A percentile compares a stretch with the other conserved stretches of the same genome.
phyloP scores from a whole-genome alignment of 306 rosid genomes.

The Rosa lucieae region DNA sequence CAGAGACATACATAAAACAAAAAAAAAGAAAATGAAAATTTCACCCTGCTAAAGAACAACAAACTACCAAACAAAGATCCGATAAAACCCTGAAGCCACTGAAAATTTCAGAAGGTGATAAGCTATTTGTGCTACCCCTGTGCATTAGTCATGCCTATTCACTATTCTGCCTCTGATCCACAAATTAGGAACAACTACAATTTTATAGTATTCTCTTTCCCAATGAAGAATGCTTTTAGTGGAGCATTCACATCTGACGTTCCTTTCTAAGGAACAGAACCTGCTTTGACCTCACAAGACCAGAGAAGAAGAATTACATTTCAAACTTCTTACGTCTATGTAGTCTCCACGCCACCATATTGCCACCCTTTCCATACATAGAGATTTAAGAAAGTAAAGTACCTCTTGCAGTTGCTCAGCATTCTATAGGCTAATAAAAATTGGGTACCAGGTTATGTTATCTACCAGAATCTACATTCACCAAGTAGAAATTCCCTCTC shows the following conservation, averaged over 20 bases:
- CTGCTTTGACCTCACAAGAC: background rate
- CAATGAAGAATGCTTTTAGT: background rate
- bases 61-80: background rate
- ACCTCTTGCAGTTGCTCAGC: too few relatives aligned
- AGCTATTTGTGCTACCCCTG: background rate
- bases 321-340: background rate
- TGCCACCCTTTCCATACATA: background rate
- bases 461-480: background rate
- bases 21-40: too few relatives aligned
- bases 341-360: background rate
- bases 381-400: background rate
- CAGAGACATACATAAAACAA: background rate
- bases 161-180: background rate
- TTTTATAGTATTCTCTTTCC: background rate
- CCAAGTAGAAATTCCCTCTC: too few relatives aligned
- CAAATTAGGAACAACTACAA: background rate
- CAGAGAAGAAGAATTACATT: background rate
- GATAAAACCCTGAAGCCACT: slow-evolving; percentile 2
- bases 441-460: too few relatives aligned
- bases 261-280: background rate
- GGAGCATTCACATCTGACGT: background rate
- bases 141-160: background rate
- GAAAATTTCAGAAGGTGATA: slow-evolving; percentile 2
- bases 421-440: too few relatives aligned
- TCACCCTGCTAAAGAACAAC: background rate